Base-by-base conservation (phyloP, 345 rosid genomes). In the Hirschfeldia incana region DNA sequence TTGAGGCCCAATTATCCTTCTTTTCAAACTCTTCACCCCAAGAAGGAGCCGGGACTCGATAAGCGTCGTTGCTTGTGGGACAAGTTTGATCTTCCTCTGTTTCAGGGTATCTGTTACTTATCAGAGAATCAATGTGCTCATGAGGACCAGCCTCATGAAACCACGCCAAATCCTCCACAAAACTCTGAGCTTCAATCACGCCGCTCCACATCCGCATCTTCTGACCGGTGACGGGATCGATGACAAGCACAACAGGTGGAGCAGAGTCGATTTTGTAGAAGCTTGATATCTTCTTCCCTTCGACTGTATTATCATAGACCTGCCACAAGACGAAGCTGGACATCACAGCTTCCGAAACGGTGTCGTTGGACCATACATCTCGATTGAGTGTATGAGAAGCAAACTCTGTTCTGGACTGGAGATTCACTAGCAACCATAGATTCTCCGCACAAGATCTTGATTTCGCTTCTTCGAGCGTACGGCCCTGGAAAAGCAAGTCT, bases 171-270 rank as follows among this genome's bases (percentile, higher is more conserved):
- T 87, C 97, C 93, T 91, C 98, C 0, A 93, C 85, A 78, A 95
- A 83, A 83, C 82, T 85, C 76, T 90, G 94, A 33, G 95, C 91
- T 68, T 91, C 96, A 67, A 95, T 86, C 94, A 85, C 86, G 59
- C 98, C 96, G 80, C 60, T 69, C 99, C 98, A 92, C 51, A 84
- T 83, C 63, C 86, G 83, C 97, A 93, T 90, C 82, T 88, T 91
- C 80, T 90, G 93, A 49, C 98, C 98, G 0, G 98, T 91, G 63
- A 94, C 87, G 61, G 98, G 98, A 70, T 94, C 97, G 39, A 94
- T 83, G 10, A 94, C 84, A 2, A 94, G 90, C 59, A 94, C 88
- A n/a, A 89, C 93, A 61, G 96, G 98, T 53, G 42, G 75, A 78
- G 84, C 74, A 7, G 88, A 84, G 65, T 88, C 87, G 83, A 92